A percentile compares a stretch with the other conserved stretches of the same genome.
These are phyloP conservation scores for Pugionium dolabratum DNA, from an alignment of 345 rosid genomes.

Conservation along the genomic window DNA sequence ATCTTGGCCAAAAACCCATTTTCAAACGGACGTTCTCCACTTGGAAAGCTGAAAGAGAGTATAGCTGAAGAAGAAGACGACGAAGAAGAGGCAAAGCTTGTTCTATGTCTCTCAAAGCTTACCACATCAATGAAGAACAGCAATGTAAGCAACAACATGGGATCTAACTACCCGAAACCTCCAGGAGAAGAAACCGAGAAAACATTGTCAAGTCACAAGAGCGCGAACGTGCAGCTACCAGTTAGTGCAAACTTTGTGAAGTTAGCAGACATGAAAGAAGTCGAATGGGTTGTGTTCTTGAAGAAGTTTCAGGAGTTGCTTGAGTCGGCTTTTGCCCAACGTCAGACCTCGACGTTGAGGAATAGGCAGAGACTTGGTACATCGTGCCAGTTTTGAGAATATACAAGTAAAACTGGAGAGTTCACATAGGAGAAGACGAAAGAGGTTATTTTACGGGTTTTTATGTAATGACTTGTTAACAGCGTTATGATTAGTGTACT, in stretches of 20 bases:
- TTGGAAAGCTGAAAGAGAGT: slow-evolving; percentile 50
- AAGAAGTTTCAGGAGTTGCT: slow-evolving; percentile 59
- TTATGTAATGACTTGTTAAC: slow-evolving; percentile 21
- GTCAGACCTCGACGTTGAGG: slow-evolving; percentile 44
- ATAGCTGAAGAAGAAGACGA: slow-evolving; percentile 40
- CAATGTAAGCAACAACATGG: slow-evolving; percentile 16
- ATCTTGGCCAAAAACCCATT: slow-evolving; percentile 29
- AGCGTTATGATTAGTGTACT: slow-evolving; percentile 23
- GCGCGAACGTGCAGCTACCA: slow-evolving; percentile 53
- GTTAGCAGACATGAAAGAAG: slow-evolving; percentile 53
- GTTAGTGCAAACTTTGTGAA: slow-evolving; percentile 50
- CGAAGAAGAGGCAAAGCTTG: slow-evolving; percentile 22
- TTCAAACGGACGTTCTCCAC: slow-evolving; percentile 40
- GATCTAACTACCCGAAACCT: slow-evolving; percentile 9
- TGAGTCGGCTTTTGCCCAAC: slow-evolving; percentile 47
- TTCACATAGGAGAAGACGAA: slow-evolving; percentile 3
- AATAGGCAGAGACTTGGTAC: slow-evolving; percentile 65
- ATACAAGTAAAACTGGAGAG: slow-evolving; percentile 2
- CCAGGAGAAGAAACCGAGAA: slow-evolving; percentile 30
- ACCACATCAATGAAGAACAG: slow-evolving; percentile 19
- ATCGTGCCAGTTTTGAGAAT: slow-evolving; percentile 64
- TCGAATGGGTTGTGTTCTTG: slow-evolving; percentile 52
- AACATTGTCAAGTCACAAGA: slow-evolving; percentile 37
- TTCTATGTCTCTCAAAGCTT: slow-evolving; percentile 12
- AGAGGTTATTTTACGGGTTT: background rate